Percentiles rank a stretch among this genome's conserved stretches.
These are phyloP conservation scores for Cucurbita moschata DNA, from an alignment of 306 rosid species.

Conservation along the genomic window DNA sequence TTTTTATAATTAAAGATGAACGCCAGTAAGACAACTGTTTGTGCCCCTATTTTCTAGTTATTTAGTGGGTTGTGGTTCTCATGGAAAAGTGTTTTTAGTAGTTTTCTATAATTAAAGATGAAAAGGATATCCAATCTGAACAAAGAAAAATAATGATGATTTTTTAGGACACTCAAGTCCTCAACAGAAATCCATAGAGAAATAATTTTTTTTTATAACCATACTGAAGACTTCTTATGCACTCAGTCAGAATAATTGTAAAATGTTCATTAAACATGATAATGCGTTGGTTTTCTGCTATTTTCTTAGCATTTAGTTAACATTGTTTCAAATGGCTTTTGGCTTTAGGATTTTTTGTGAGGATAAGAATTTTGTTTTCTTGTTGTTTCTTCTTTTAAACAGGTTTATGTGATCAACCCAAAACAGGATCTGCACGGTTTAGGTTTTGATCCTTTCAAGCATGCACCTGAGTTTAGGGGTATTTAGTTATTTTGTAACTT, in stretches of 20 bases:
- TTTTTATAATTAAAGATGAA: neutral
- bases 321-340: neutral
- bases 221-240: neutral
- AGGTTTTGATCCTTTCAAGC: conserved; percentile 93
- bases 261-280: neutral
- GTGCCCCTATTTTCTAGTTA: neutral
- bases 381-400: neutral
- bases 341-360: neutral
- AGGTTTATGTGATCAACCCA: conserved; percentile 67
- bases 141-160: neutral
- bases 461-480: conserved; percentile 99
- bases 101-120: neutral
- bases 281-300: neutral
- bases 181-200: neutral
- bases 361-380: neutral
- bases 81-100: neutral
- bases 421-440: conserved; percentile 87
- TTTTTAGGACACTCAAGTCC: neutral
- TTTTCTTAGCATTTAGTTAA: neutral
- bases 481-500: conserved; percentile 8
- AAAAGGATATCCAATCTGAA: neutral
- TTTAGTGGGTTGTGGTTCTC: neutral
- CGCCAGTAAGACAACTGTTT: conserved; percentile 45
- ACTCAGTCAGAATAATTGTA: neutral
- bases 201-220: neutral